These are phyloP conservation scores for Tremellales sp. DNA, from an alignment of 1,284 basidiomycete species.

Conservation along the genomic window DNA sequence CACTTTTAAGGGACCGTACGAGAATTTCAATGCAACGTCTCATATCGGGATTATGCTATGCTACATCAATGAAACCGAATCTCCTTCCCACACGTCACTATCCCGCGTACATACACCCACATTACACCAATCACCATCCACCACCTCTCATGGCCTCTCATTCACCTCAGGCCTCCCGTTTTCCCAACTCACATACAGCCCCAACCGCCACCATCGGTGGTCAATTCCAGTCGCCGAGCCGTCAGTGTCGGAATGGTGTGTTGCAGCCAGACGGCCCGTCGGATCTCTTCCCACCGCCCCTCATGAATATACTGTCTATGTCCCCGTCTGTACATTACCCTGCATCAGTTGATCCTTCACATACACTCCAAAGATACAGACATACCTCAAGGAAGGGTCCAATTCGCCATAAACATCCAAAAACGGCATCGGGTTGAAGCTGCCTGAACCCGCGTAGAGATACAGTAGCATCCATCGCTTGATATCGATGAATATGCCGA, in stretches of 20 bases:
- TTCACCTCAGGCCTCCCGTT: too few species aligned
- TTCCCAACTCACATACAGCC: conserved; percentile 62
- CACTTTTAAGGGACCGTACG: too few species aligned
- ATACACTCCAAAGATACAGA: neutral
- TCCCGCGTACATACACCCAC: too few species aligned
- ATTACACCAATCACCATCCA: too few species aligned
- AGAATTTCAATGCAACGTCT: too few species aligned
- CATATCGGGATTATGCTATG: too few species aligned
- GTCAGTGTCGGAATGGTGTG: conserved; percentile 88
- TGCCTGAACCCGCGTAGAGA: conserved; percentile 82
- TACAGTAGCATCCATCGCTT: conserved; percentile 91
- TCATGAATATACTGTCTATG: conserved; percentile 82
- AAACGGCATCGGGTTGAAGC: conserved; percentile 85
- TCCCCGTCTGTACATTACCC: conserved; percentile 59
- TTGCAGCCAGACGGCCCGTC: conserved; percentile 75
- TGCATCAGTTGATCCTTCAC: neutral
- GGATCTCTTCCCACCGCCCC: conserved; percentile 85
- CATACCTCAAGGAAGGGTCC: conserved; percentile 83
- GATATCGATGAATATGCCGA: conserved; percentile 87
- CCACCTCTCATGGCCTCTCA: too few species aligned
- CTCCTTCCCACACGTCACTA: too few species aligned
- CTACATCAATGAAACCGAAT: too few species aligned
- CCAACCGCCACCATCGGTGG: conserved; percentile 90
- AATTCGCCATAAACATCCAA: conserved; percentile 93
- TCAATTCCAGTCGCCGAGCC: conserved; percentile 81